Evolutionary conservation across 805 yeast species (phyloP).

Genomic region (Kodamaea neixiangensis): DNA sequence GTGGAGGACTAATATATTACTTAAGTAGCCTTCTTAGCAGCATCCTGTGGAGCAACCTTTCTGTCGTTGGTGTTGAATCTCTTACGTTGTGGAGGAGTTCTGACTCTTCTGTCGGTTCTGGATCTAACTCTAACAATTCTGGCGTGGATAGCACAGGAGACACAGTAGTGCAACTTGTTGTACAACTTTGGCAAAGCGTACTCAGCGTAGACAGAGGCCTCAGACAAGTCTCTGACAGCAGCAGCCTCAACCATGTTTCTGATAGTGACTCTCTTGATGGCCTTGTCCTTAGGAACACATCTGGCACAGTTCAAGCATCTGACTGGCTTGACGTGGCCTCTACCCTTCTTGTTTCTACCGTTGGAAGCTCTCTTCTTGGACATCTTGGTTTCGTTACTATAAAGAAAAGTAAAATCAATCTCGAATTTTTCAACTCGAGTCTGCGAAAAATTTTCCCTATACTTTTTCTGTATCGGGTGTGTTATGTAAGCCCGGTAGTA

Average conservation of each 20-base stretch:
- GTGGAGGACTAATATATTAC: slow-evolving; percentile 10
- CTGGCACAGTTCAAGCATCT: slow-evolving; percentile 99
- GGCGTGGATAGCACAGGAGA: slow-evolving; percentile 99
- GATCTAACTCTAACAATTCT: slow-evolving; percentile 99
- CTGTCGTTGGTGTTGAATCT: slow-evolving; percentile 90
- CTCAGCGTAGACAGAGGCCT: slow-evolving; percentile 98
- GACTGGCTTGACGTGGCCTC: slow-evolving; percentile 99
- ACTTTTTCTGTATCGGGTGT: background rate
- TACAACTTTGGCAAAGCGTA: slow-evolving; percentile 99
- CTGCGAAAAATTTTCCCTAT: slow-evolving; percentile 6
- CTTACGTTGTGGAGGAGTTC: slow-evolving; percentile 99
- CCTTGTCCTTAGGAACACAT: slow-evolving; percentile 99
- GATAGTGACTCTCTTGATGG: slow-evolving; percentile 99
- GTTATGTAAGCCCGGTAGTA: background rate
- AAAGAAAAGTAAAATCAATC: slow-evolving; percentile 4
- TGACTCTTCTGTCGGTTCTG: slow-evolving; percentile 96
- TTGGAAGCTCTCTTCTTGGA: slow-evolving; percentile 99
- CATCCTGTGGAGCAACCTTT: slow-evolving; percentile 95
- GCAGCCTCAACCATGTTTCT: slow-evolving; percentile 99
- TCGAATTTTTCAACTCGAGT: background rate
- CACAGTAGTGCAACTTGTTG: slow-evolving; percentile 99
- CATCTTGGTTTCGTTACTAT: slow-evolving; percentile 55
- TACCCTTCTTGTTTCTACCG: slow-evolving; percentile 99
- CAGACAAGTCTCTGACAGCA: slow-evolving; percentile 99
- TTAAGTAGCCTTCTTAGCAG: slow-evolving; percentile 89